phyloP scores from a whole-genome alignment of 495 filamentous ascomycete genomes.

The Xylaria intraflava region DNA sequence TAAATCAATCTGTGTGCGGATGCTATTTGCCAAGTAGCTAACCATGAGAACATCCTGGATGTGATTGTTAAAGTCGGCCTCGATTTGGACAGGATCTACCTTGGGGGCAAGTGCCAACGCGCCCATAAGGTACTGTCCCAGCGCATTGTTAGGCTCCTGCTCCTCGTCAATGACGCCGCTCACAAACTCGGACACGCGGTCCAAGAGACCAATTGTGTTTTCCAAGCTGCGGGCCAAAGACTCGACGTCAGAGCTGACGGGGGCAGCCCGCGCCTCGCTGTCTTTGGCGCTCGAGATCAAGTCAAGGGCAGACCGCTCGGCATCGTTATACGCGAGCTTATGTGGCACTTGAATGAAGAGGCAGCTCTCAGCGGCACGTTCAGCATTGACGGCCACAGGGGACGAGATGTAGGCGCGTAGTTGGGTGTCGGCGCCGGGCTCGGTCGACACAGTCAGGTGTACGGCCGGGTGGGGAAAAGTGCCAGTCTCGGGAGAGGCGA shows the following conservation, averaged over 20 bases:
- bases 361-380: slow-evolving; percentile 89
- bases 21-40: slow-evolving; percentile 94
- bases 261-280: slow-evolving; percentile 61
- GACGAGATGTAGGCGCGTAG: slow-evolving; percentile 88
- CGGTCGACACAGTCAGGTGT: slow-evolving; percentile 88
- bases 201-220: slow-evolving; percentile 77
- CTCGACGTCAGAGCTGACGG: slow-evolving; percentile 79
- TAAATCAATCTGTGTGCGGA: slow-evolving; percentile 97
- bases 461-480: slow-evolving; percentile 95
- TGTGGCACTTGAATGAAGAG: slow-evolving; percentile 94
- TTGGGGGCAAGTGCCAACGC: slow-evolving; percentile 87
- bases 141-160: slow-evolving; percentile 63
- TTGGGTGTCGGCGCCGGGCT: slow-evolving; percentile 74
- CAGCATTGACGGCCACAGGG: slow-evolving; percentile 88
- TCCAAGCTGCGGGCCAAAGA: slow-evolving; percentile 75
- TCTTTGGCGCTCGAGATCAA: slow-evolving; percentile 76
- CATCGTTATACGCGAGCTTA: slow-evolving; percentile 75
- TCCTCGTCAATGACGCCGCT: slow-evolving; percentile 65
- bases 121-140: slow-evolving; percentile 92
- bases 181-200: slow-evolving; percentile 84
- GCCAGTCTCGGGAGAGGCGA: slow-evolving; percentile 90
- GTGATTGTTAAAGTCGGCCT: slow-evolving; percentile 98
- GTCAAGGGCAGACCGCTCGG: slow-evolving; percentile 88
- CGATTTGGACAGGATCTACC: slow-evolving; percentile 80
- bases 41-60: slow-evolving; percentile 97